phyloP scores from a whole-genome alignment of 1,284 basidiomycete species.

The Cerrena zonata region DNA sequence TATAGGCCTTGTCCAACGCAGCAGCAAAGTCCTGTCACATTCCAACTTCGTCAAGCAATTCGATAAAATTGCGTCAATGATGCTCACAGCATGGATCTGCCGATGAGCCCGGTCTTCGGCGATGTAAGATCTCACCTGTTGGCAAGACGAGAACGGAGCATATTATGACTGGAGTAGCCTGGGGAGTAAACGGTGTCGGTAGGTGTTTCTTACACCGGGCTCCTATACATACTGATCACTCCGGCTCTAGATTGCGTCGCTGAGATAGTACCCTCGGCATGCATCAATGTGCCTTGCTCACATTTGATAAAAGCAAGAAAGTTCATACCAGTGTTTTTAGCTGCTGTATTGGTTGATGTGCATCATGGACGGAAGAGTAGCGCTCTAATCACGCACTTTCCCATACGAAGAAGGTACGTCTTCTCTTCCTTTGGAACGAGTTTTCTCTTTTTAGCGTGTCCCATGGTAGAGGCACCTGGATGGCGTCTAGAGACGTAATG shows the following conservation, averaged over 20 bases:
- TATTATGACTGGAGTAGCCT: no score
- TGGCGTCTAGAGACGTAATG: not conserved
- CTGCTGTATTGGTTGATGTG: not conserved
- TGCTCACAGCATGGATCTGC: not conserved
- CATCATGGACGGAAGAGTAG: not conserved
- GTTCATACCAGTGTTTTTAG: not conserved
- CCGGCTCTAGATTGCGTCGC: not conserved
- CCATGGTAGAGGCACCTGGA: no score
- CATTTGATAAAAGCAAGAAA: not conserved
- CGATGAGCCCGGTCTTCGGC: not conserved
- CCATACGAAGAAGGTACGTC: not conserved
- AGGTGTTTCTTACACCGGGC: no score
- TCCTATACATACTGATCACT: not conserved
- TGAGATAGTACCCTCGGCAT: not conserved
- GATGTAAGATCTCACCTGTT: not conserved
- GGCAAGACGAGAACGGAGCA: not conserved
- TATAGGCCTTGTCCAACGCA: not conserved
- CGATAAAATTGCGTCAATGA: not conserved
- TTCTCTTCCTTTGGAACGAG: not conserved
- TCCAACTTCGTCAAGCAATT: not conserved
- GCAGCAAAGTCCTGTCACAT: not conserved
- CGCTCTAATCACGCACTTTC: not conserved
- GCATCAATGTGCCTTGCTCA: not conserved
- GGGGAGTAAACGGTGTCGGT: no score
- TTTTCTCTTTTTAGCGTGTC: not conserved